phyloP scores from a whole-genome alignment of 202 grass and related monocot species.

The Musa balbisiana region DNA sequence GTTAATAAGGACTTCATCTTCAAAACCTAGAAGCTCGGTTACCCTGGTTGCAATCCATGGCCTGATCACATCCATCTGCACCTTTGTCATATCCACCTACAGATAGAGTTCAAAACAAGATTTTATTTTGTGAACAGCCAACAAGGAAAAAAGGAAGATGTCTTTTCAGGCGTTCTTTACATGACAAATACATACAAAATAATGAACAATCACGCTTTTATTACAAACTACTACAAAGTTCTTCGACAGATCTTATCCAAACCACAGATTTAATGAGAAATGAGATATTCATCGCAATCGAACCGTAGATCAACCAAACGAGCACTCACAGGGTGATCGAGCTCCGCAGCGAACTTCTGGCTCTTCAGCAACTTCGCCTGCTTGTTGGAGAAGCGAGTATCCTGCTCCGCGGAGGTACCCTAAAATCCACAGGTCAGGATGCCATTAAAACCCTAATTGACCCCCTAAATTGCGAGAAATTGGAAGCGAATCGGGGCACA shows the following conservation, averaged over 20 bases:
- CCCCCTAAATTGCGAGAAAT: constrained; percentile 27
- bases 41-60: constrained; percentile 83
- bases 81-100: constrained; percentile 89
- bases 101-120: not conserved
- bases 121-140: not conserved
- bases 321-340: constrained; percentile 65
- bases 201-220: too few species aligned
- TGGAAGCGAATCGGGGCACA: not conserved
- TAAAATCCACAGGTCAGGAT: constrained; percentile 7
- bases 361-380: constrained; percentile 91
- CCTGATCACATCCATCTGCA: constrained; percentile 92
- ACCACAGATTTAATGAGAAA: not conserved
- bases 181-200: too few species aligned
- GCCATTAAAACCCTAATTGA: not conserved
- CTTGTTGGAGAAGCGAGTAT: constrained; percentile 98
- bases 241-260: too few species aligned
- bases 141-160: not conserved
- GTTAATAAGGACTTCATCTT: constrained; percentile 96
- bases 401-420: constrained; percentile 95
- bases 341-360: constrained; percentile 84
- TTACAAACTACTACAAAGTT: too few species aligned
- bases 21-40: constrained; percentile 88
- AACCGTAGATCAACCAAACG: not conserved
- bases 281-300: not conserved
- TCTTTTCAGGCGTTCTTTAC: too few species aligned